Percentiles rank a stretch among this genome's conserved stretches.
phyloP scores from a whole-genome alignment of 352 stramenopile genomes.

The Phytopythium helicoides region DNA sequence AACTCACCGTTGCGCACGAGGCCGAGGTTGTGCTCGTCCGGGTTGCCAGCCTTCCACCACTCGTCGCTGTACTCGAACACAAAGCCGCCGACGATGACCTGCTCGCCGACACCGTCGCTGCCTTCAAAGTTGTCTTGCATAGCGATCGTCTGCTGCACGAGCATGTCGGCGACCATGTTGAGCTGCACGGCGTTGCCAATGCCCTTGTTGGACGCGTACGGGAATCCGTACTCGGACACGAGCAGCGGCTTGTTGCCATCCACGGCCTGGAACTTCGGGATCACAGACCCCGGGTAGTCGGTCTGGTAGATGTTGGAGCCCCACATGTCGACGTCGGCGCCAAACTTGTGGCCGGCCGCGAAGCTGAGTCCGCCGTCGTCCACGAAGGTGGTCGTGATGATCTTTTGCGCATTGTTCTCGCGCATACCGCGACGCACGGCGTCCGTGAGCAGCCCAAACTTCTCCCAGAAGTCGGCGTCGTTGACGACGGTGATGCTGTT shows the following conservation, averaged over 20 bases:
- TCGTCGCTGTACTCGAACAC: slow-evolving; percentile 80
- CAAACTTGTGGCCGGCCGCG: slow-evolving; percentile 31
- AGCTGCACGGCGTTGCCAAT: slow-evolving; percentile 42
- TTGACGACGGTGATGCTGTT: slow-evolving; percentile 61
- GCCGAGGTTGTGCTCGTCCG: slow-evolving; percentile 50
- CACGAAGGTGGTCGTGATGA: slow-evolving; percentile 81
- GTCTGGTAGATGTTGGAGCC: slow-evolving; percentile 73
- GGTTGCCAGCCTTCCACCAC: slow-evolving; percentile 66
- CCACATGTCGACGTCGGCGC: slow-evolving; percentile 67
- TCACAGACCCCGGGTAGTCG: slow-evolving; percentile 50
- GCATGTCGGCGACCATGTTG: slow-evolving; percentile 32
- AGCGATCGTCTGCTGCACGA: slow-evolving; percentile 42
- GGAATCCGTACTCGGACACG: slow-evolving; percentile 63
- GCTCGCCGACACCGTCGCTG: slow-evolving; percentile 40
- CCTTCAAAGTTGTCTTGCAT: slow-evolving; percentile 60
- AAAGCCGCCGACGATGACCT: slow-evolving; percentile 61
- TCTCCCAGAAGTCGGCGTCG: slow-evolving; percentile 56
- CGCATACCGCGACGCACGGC: slow-evolving; percentile 51
- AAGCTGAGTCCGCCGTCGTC: slow-evolving; percentile 58
- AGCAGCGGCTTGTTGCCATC: slow-evolving; percentile 44
- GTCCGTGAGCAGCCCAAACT: slow-evolving; percentile 46
- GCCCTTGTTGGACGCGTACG: slow-evolving; percentile 46
- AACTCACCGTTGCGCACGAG: slow-evolving; percentile 44
- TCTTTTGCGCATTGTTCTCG: slow-evolving; percentile 48
- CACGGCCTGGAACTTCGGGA: slow-evolving; percentile 46